Conservation (phyloP, 768 basidiomycete genomes). For the Mycena epipterygia region DNA sequence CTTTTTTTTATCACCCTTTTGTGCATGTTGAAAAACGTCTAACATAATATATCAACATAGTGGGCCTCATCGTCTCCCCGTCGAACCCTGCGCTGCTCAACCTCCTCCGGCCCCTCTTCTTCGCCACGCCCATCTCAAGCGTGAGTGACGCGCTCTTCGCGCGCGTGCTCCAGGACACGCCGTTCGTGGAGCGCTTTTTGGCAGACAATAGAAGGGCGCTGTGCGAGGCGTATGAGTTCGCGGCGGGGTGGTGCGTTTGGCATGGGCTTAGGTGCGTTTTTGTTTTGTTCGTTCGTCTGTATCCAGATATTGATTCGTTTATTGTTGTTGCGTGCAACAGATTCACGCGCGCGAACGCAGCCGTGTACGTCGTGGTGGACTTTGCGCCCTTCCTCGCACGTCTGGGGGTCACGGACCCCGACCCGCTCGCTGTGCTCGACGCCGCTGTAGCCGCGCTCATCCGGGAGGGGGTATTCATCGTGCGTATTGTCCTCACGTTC, state of each 20-base stretch:
- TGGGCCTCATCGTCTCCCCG: constrained; percentile 41
- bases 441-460: constrained; percentile 27
- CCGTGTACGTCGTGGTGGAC: constrained; percentile 31
- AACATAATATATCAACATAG: not conserved
- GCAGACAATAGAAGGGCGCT: constrained; percentile 34
- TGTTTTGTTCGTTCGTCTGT: not conserved
- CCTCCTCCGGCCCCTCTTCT: constrained; percentile 36
- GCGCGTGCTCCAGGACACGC: constrained; percentile 40
- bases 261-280: constrained; percentile 33
- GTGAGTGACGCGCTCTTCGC: constrained; percentile 42
- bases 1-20: too few species aligned
- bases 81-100: constrained; percentile 34
- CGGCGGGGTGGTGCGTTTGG: constrained; percentile 40
- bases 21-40: too few species aligned
- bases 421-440: constrained; percentile 22
- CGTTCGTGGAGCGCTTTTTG: constrained; percentile 37
- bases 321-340: not conserved
- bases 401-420: not conserved
- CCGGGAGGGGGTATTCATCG: constrained; percentile 27
- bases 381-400: constrained; percentile 35
- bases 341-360: constrained; percentile 35
- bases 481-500: not conserved
- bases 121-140: constrained; percentile 40
- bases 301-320: not conserved
- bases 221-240: constrained; percentile 40